Evolutionary conservation across 2,329 filamentous ascomycete species (phyloP), one percentile per base, ranked within the genome.

Genomic region (Cytospora leucostoma): DNA sequence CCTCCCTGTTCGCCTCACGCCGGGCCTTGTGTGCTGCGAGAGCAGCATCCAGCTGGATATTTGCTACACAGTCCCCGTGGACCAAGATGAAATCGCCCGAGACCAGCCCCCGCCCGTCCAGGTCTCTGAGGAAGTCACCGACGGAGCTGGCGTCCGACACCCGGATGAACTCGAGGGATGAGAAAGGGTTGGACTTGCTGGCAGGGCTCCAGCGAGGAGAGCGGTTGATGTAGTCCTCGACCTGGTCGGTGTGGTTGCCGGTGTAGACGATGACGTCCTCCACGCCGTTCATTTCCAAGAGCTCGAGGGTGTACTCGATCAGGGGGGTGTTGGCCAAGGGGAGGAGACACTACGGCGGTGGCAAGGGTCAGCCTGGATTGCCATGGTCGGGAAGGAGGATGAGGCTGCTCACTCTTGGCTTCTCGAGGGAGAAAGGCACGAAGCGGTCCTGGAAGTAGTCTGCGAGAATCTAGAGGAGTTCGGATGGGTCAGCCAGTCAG

Each of bases 241-340:
- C 85, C 74, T 93, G 87, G 64, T 95, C 89, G 35, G 90, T 90
- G 74, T 97, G 93, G 34, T 92, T 88, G 65, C 92, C 91, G 70
- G 90, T 94, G 79, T 97, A 98, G 64, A 99, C 85, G 74, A 91
- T 96, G 60, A 98, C 90, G 68, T 97, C 92, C 70, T 95, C 88
- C n/a, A 98, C 93, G 63, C 93, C 93, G 64, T 95, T 93, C 83
- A 94, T 94, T 68, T 93, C 93, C 0, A 99, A 87, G 72, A 97
- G 98, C 73, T 98, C 93, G 71, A 98, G 88, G 4, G 94, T 98
- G 75, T 99, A 98, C 76, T 99, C 95, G 78, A 99, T 96, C 67
- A 99, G 82, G 40, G 95, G 94, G 1, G 89, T 93, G 75, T 98
- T 98, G 65, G 92, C 95, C 65, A 99, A 84, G 12, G 94, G 93